Evolutionary conservation across 2,329 filamentous ascomycete genomes (phyloP), one percentile per base, ranked within the genome.

Genomic region (Saccharata proteae): DNA sequence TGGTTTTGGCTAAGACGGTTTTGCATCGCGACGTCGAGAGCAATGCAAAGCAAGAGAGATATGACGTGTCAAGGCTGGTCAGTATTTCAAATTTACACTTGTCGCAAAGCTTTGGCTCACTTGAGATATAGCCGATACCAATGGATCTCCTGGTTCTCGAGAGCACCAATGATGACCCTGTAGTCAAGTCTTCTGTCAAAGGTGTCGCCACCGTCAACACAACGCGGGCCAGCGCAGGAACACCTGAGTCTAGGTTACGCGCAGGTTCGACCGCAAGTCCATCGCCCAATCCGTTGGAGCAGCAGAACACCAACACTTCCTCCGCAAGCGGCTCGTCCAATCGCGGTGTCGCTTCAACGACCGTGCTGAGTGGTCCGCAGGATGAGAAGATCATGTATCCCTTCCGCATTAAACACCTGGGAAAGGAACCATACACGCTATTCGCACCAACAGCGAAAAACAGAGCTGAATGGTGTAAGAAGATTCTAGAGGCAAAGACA

Each of bases 71-170:
- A 1, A 86, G 92, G 54, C 69, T 93, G 57, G 77, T 80, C 57
- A 58, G 69, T 42, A 22, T 17, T 13, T 16, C n/a, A n/a, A n/a
- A 20, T n/a, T 11, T 20, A 26, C 26, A 17, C 25, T n/a, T 26
- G 19, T 30, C 29, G 29, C 4, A 26, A 14, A 21, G 19, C 17
- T 36, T 34, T 29, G 22, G 17, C 11, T 16, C 10, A 29, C 16
- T 35, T 30, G 13, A 28, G 11, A 13, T 20, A 8, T 30, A 80
- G 64, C 84, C 81, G 5, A 94, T 98, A 40, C 90, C 90, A 0
- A 98, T 98, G 88, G 86, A 93, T 44, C 66, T 98, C 3, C 65
- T 98, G 16, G 82, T 93, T 29, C 65, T 98, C 1, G 92, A 98
- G 56, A 93, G 82, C 52, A 78, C 82, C 43, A 83, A 88, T 42